Conservation (phyloP, 2,329 filamentous ascomycete species). For the Ophiocordyceps camponoti-rufipedis region DNA sequence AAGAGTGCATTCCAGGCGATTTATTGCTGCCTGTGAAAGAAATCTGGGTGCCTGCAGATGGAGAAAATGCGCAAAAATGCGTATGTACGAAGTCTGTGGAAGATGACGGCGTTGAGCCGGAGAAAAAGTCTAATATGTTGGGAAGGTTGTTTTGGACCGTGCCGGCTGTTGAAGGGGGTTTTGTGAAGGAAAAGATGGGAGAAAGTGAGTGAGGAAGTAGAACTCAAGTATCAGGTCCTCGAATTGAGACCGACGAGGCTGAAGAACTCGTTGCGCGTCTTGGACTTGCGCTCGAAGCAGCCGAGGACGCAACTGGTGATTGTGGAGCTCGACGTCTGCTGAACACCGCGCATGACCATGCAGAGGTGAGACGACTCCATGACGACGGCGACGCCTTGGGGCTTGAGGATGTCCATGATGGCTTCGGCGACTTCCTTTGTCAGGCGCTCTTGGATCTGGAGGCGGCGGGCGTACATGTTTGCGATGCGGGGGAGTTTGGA, state of each 20-base stretch:
- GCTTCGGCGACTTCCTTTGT: constrained; percentile 93
- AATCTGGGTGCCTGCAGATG: too few relatives aligned
- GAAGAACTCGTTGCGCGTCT: constrained; percentile 90
- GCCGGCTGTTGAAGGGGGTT: not conserved
- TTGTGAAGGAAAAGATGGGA: not conserved
- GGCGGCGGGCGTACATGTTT: constrained; percentile 84
- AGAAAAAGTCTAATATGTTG: not conserved
- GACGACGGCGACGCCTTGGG: constrained; percentile 87
- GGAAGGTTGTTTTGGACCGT: not conserved
- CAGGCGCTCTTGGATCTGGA: constrained; percentile 91
- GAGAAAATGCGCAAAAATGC: not conserved
- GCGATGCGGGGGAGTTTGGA: constrained; percentile 92
- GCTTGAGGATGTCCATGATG: constrained; percentile 80
- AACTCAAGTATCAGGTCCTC: not conserved
- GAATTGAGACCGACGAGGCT: constrained; percentile 51
- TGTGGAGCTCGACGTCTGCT: constrained; percentile 73
- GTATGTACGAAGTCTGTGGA: too few relatives aligned
- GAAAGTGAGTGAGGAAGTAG: not conserved
- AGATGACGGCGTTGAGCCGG: not conserved
- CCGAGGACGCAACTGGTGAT: constrained; percentile 97
- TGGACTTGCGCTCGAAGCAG: constrained; percentile 79
- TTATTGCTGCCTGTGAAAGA: too few relatives aligned
- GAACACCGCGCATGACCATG: constrained; percentile 98
- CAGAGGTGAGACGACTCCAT: constrained; percentile 95
- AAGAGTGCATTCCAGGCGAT: too few relatives aligned